These are phyloP conservation scores for Candida patagonica DNA, from an alignment of 805 yeast genomes.

Conservation along the genomic window DNA sequence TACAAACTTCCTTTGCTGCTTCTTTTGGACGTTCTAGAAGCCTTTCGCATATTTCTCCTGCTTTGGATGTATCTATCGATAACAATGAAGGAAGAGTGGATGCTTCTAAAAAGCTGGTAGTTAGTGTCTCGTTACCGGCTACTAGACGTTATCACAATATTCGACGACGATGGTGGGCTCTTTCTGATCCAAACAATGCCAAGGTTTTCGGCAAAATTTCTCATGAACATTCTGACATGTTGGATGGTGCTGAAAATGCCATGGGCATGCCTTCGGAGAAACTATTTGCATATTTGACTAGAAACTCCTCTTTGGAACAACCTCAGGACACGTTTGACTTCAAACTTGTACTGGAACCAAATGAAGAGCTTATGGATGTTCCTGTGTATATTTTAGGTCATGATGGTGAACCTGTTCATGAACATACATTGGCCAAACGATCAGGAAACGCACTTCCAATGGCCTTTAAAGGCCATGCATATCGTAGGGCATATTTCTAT, in stretches of 20 bases:
- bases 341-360: constrained; percentile 18
- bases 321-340: constrained; percentile 16
- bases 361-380: constrained; percentile 7
- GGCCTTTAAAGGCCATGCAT: constrained; percentile 22
- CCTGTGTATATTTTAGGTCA: constrained; percentile 9
- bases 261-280: constrained; percentile 13
- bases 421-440: not conserved
- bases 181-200: constrained; percentile 20
- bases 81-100: not conserved
- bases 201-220: not conserved
- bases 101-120: constrained; percentile 7
- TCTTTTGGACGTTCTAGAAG: constrained; percentile 4
- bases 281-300: constrained; percentile 18
- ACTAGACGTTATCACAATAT: constrained; percentile 16
- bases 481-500: constrained; percentile 15
- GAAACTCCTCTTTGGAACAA: constrained; percentile 18
- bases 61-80: not conserved
- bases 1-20: too few species aligned
- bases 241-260: not conserved
- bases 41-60: constrained; percentile 5
- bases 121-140: constrained; percentile 17
- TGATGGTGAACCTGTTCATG: constrained; percentile 7
- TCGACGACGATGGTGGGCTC: constrained; percentile 23
- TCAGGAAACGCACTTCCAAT: not conserved
- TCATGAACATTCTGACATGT: not conserved